A percentile compares a stretch with the other conserved stretches of the same genome.
These are phyloP conservation scores for Isoetes engelmannii DNA, from an alignment of 83 land plant species.

Conservation along the genomic window DNA sequence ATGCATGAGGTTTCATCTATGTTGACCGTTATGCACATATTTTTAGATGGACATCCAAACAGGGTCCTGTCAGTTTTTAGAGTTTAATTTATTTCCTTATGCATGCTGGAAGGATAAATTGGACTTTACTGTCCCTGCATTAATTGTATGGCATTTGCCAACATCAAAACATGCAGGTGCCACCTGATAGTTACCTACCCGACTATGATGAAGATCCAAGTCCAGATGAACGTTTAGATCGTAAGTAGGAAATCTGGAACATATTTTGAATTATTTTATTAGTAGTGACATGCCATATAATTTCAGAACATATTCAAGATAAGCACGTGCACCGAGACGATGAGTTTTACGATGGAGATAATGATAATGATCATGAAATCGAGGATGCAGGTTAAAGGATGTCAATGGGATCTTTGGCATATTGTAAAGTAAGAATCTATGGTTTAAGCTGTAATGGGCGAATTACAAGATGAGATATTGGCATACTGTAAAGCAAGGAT, in stretches of 20 bases:
- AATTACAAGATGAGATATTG: too few relatives aligned
- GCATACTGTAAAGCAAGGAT: too few relatives aligned
- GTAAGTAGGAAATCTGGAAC: constrained; percentile 44
- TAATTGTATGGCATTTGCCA: background rate
- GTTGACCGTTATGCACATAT: background rate
- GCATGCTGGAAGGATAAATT: too few relatives aligned
- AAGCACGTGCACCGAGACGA: constrained; percentile 89
- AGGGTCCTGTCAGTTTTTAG: constrained; percentile 9
- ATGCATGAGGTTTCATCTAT: constrained; percentile 72
- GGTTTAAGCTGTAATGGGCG: too few relatives aligned
- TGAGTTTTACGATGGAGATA: constrained; percentile 89
- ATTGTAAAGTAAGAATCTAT: too few relatives aligned
- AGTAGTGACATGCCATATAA: background rate
- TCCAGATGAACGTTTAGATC: constrained; percentile 86
- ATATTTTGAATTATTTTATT: background rate
- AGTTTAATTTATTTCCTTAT: background rate
- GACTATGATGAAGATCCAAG: constrained; percentile 92
- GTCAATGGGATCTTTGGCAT: too few relatives aligned
- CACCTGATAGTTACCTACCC: constrained; percentile 93
- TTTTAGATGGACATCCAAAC: constrained; percentile 6
- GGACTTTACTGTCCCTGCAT: background rate
- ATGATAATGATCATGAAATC: constrained; percentile 84
- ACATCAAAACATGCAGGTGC: constrained; percentile 50
- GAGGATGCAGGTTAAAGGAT: constrained; percentile 22
- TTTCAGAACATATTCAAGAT: constrained; percentile 80